Evolutionary conservation across 2,329 filamentous ascomycete species (phyloP).

Genomic region (Trichoderma sp.): DNA sequence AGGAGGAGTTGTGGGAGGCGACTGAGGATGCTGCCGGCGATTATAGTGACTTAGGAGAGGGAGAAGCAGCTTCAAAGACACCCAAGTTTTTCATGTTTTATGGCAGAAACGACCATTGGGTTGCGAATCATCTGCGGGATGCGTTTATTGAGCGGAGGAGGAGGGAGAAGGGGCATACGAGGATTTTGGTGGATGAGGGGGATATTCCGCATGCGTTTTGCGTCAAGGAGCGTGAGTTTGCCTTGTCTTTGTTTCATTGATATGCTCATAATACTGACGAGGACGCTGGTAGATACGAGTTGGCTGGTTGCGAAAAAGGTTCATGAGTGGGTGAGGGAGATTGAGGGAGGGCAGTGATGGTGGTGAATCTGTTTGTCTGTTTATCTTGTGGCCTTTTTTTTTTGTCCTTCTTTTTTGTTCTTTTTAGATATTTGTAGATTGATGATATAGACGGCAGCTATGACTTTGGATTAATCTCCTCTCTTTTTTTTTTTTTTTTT

Average conservation of each 20-base stretch:
- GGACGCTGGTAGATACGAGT: slow-evolving; percentile 34
- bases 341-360: slow-evolving; percentile 31
- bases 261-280: slow-evolving; percentile 9
- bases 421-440: background rate
- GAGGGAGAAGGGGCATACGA: slow-evolving; percentile 47
- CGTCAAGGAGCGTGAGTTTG: slow-evolving; percentile 43
- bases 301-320: slow-evolving; percentile 39
- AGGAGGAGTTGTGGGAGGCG: slow-evolving; percentile 60
- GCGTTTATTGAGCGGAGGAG: slow-evolving; percentile 55
- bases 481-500: background rate
- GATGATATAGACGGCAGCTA: background rate
- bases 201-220: slow-evolving; percentile 66
- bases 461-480: background rate
- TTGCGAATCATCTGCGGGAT: slow-evolving; percentile 59
- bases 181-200: slow-evolving; percentile 59
- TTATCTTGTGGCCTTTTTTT: too few species aligned
- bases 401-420: background rate
- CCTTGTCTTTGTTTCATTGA: background rate
- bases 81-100: slow-evolving; percentile 65
- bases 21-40: slow-evolving; percentile 27
- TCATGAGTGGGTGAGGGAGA: slow-evolving; percentile 38
- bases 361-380: background rate
- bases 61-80: slow-evolving; percentile 20
- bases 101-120: slow-evolving; percentile 65
- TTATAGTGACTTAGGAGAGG: background rate